Base-by-base conservation (phyloP, 768 basidiomycete genomes). In the Tremella yokohamensis region DNA sequence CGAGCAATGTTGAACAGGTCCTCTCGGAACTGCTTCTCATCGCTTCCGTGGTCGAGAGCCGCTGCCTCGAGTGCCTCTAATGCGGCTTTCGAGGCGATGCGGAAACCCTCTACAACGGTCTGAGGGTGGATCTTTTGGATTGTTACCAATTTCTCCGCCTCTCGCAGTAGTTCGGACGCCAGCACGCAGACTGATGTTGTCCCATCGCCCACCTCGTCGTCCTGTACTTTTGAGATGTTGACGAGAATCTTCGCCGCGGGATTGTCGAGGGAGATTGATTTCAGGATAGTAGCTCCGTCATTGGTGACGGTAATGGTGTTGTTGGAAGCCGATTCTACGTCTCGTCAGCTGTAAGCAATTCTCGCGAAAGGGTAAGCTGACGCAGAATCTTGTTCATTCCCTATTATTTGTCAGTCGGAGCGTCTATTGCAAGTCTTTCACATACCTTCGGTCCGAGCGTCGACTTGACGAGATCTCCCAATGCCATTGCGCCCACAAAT, bases 381-480 rank as follows among this genome's bases (percentile, higher is more conserved):
- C 76, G 94, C 15, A 99, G 84, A 62, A 99, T 98, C 81, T 98
- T 98, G 85, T 97, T 98, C 94, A 98, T 99, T 55, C 96, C 96
- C 65, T 34, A 11, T 4, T 11, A 34, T 34, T 34, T 34, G 29
- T 34, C 29, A 34, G 29, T 34, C 6, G 11, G 11, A 68, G 39
- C 51, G 13, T 44, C 12, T 20, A 8, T 8, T 47, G 64, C 34
- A 26, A 67, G 67, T 78, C 11, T 34, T 11, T 4, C 29, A 34
- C 29, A 34, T 34, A 34, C 29, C 29, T 99, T 98, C 20, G 96
- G 96, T 8, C 96, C 96, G 1, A 99, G 83, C 8, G 96, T 99
- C 0, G 92, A 94, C 79, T 98, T 98, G 71, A 99, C 94, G 64
- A 99, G 85, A 80, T 99, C 96, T 42, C 96, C 96, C 34, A 99